Percentiles rank a stretch among this genome's conserved stretches.
phyloP scores from a whole-genome alignment of 192 early-diverging fungal genomes.

The Backusella mclennaniae region DNA sequence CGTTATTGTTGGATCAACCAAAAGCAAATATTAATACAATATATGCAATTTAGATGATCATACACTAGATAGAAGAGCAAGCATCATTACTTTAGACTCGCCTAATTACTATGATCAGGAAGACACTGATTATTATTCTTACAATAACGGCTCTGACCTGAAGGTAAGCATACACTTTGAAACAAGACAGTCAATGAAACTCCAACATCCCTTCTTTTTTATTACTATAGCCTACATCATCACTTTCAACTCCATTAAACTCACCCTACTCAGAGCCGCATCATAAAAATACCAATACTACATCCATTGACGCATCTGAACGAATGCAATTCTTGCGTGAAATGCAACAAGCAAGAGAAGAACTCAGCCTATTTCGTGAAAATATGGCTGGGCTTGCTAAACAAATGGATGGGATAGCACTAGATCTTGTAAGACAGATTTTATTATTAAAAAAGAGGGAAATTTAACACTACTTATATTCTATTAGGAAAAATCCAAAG shows the following conservation, averaged over 20 bases:
- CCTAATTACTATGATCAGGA: background rate
- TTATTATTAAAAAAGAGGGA: background rate
- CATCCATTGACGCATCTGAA: conserved; percentile 2
- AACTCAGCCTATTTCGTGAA: conserved; percentile 15
- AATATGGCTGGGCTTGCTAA: conserved; percentile 29
- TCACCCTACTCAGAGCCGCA: background rate
- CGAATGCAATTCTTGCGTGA: conserved; percentile 25
- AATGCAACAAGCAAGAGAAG: conserved; percentile 25
- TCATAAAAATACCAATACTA: background rate
- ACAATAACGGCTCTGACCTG: background rate
- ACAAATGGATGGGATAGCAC: conserved; percentile 26
- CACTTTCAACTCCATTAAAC: conserved; percentile 9
- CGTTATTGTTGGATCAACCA: background rate
- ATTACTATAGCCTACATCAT: background rate
- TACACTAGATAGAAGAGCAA: background rate
- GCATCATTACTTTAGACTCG: background rate
- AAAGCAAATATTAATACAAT: background rate
- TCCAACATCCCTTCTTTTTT: background rate
- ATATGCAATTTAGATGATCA: background rate
- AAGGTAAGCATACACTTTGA: background rate
- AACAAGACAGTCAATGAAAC: background rate
- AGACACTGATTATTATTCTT: background rate
- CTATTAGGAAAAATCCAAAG: conserved; percentile 12
- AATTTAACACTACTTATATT: background rate
- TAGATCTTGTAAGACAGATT: conserved; percentile 20